phyloP scores from a whole-genome alignment of 1,284 basidiomycete species.

The Rhizoctonia solani region DNA sequence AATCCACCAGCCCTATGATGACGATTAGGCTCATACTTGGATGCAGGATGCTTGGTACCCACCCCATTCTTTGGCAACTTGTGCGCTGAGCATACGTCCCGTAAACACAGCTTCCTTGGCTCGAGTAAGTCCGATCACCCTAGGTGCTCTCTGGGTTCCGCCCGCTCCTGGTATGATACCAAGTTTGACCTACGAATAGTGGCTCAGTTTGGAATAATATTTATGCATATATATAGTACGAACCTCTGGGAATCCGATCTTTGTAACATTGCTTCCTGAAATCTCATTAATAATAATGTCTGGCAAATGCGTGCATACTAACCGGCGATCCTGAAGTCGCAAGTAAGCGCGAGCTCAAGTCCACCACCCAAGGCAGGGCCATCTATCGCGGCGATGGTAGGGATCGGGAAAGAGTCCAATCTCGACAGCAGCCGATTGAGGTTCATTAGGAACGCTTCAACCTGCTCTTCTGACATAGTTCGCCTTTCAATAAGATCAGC shows the following conservation, averaged over 20 bases:
- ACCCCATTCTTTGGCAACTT: slow-evolving; percentile 80
- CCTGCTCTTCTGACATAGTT: slow-evolving; percentile 74
- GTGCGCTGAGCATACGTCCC: slow-evolving; percentile 64
- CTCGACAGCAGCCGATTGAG: slow-evolving; percentile 73
- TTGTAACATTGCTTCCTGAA: slow-evolving; percentile 61
- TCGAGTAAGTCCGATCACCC: slow-evolving; percentile 77
- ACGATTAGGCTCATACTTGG: neutral
- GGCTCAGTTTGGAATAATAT: neutral
- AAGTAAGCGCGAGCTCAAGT: slow-evolving; percentile 82
- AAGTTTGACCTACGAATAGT: slow-evolving; percentile 52
- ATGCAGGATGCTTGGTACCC: slow-evolving; percentile 38
- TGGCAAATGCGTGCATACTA: slow-evolving; percentile 36
- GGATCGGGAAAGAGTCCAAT: slow-evolving; percentile 80
- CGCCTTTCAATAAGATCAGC: slow-evolving; percentile 88
- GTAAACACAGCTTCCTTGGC: slow-evolving; percentile 90
- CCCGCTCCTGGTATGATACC: slow-evolving; percentile 97
- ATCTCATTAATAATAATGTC: neutral
- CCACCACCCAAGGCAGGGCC: slow-evolving; percentile 93
- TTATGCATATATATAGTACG: neutral
- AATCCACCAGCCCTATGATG: slow-evolving; percentile 74
- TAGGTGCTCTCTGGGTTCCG: slow-evolving; percentile 85
- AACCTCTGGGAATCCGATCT: slow-evolving; percentile 83
- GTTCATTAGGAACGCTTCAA: slow-evolving; percentile 77
- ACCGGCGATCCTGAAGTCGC: slow-evolving; percentile 91
- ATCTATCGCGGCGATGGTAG: slow-evolving; percentile 90